phyloP scores from a whole-genome alignment of 148 eudicot genomes.

The Rhododendron henanense region DNA sequence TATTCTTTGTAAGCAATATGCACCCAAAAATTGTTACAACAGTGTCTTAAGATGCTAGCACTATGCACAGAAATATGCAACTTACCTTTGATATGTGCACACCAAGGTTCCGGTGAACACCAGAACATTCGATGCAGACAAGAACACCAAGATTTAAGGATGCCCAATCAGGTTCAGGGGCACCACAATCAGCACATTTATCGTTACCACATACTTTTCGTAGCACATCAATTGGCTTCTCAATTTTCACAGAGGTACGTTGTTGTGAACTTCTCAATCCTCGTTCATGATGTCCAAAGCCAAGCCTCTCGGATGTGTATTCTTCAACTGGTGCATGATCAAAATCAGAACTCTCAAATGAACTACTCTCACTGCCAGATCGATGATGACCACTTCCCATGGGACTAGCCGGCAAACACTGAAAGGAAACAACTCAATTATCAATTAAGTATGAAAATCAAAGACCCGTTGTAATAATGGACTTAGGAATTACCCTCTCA shows the following conservation, averaged over 20 bases:
- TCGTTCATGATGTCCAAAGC: conserved; percentile 60
- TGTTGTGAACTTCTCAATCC: conserved; percentile 59
- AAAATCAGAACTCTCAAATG: conserved; percentile 87
- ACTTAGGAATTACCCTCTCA: conserved; percentile 63
- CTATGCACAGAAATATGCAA: conserved; percentile 1
- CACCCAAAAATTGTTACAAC: neutral
- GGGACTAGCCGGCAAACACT: conserved; percentile 71
- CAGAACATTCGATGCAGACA: conserved; percentile 98
- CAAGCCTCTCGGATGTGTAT: conserved; percentile 62
- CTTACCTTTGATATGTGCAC: conserved; percentile 98
- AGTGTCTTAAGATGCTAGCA: neutral
- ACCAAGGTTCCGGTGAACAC: conserved; percentile 98
- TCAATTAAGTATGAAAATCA: conserved; percentile 12
- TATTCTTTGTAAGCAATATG: neutral
- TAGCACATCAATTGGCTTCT: conserved; percentile 77
- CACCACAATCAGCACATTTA: conserved; percentile 97
- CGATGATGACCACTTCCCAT: conserved; percentile 85
- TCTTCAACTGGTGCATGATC: conserved; percentile 76
- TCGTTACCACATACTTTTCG: conserved; percentile 86
- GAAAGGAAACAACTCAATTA: conserved; percentile 24
- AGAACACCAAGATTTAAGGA: conserved; percentile 95
- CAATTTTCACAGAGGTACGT: conserved; percentile 55
- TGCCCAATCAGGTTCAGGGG: conserved; percentile 99
- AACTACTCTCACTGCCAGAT: conserved; percentile 97
- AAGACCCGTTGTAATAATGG: conserved; percentile 2